Conservation (phyloP, 768 basidiomycete species). For the Russula vinacea region DNA sequence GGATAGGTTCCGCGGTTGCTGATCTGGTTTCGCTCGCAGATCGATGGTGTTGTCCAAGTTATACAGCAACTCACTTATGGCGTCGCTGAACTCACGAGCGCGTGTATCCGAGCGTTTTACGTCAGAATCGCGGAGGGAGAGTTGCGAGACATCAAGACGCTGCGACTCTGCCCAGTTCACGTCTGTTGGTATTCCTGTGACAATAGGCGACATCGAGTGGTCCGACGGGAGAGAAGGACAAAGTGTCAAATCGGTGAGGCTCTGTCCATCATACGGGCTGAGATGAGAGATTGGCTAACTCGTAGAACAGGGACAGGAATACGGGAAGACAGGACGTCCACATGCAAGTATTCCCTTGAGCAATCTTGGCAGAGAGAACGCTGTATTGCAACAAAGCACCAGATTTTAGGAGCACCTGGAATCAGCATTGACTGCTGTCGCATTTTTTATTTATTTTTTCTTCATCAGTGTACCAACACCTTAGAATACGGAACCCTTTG, state of each 20-base stretch:
- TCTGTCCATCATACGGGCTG: not conserved
- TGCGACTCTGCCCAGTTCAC: constrained; percentile 2
- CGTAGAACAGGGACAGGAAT: not conserved
- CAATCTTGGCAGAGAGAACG: not conserved
- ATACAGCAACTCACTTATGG: constrained; percentile 19
- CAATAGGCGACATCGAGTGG: not conserved
- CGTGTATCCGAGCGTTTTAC: not conserved
- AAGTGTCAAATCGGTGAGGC: not conserved
- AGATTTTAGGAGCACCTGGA: too few species aligned
- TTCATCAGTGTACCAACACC: too few species aligned
- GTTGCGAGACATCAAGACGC: not conserved
- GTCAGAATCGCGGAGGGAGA: not conserved
- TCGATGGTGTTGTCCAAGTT: constrained; percentile 6
- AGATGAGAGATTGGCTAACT: not conserved
- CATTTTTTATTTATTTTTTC: too few species aligned
- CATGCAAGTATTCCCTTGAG: not conserved
- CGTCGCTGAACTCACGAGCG: constrained; percentile 17
- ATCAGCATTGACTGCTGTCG: too few species aligned
- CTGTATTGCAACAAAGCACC: not conserved
- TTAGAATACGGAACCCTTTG: too few species aligned
- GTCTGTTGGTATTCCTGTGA: not conserved
- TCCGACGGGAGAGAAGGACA: not conserved
- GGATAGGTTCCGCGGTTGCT: not conserved
- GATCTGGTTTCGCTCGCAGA: not conserved
- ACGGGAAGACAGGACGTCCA: not conserved